These are phyloP conservation scores for Sphagnum fallax DNA, from an alignment of 228 moss, liverwort and hornwort species.

Conservation along the genomic window DNA sequence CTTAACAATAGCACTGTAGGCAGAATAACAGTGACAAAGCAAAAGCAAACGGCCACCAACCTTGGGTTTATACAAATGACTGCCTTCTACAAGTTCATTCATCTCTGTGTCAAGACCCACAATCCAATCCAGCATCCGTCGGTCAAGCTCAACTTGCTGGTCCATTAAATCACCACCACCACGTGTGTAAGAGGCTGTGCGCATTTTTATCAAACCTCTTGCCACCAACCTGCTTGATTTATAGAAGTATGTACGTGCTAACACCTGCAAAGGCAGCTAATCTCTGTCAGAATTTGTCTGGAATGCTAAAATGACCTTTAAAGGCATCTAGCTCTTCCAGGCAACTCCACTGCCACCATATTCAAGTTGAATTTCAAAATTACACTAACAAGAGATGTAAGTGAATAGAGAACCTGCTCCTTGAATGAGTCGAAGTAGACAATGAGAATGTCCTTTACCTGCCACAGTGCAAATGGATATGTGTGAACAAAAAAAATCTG, in stretches of 20 bases:
- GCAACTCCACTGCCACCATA: too few species aligned
- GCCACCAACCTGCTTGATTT: slow-evolving; percentile 57
- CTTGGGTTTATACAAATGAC: slow-evolving; percentile 61
- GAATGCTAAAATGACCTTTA: too few species aligned
- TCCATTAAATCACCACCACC: slow-evolving; percentile 64
- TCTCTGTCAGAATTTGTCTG: too few species aligned
- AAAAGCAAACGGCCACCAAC: slow-evolving; percentile 1
- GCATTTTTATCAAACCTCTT: slow-evolving; percentile 49
- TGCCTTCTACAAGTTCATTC: slow-evolving; percentile 67
- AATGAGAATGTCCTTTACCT: slow-evolving; percentile 57
- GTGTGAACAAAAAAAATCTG: too few species aligned
- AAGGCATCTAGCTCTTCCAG: too few species aligned
- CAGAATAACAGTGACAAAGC: too few species aligned
- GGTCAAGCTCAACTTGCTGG: slow-evolving; percentile 59
- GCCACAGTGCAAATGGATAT: not conserved
- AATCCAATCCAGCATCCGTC: slow-evolving; percentile 63
- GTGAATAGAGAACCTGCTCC: slow-evolving; percentile 31
- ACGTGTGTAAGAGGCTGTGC: slow-evolving; percentile 30
- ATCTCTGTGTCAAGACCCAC: slow-evolving; percentile 65
- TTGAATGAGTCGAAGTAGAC: slow-evolving; percentile 64
- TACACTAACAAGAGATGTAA: too few species aligned
- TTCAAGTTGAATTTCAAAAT: too few species aligned
- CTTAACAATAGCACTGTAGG: too few species aligned
- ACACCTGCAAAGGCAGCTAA: slow-evolving; percentile 21
- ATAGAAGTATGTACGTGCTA: slow-evolving; percentile 65